Conservation (phyloP, 306 rosid species). For the Prunus kanzakura region DNA sequence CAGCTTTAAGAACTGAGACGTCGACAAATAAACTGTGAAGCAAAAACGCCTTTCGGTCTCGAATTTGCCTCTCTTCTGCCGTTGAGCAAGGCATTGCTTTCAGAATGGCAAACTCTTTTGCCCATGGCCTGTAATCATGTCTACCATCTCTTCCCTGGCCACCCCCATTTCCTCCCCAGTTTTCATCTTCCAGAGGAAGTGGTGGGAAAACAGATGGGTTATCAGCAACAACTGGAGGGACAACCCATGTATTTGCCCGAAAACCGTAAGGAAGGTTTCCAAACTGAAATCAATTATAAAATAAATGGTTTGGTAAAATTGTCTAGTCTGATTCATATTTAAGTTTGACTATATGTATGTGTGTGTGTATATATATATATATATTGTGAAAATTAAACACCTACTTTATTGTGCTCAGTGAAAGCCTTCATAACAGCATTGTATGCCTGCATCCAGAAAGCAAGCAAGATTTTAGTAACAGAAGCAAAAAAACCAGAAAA, state of each 20-base stretch:
- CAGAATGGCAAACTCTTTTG: slow-evolving; percentile 75
- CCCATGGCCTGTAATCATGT: slow-evolving; percentile 79
- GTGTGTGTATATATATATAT: background rate
- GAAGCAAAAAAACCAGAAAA: background rate
- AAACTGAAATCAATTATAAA: slow-evolving; percentile 57
- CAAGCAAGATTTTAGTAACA: background rate
- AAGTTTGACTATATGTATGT: background rate
- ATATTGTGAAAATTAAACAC: slow-evolving; percentile 15
- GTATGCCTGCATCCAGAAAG: slow-evolving; percentile 64
- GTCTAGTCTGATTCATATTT: slow-evolving; percentile 9
- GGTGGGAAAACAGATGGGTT: slow-evolving; percentile 62
- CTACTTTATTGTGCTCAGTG: slow-evolving; percentile 86
- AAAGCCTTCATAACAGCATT: slow-evolving; percentile 83
- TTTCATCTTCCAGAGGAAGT: slow-evolving; percentile 83
- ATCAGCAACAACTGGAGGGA: slow-evolving; percentile 88
- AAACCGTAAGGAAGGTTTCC: slow-evolving; percentile 98
- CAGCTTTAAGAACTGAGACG: slow-evolving; percentile 77
- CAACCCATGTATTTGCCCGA: slow-evolving; percentile 96
- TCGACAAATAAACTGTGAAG: slow-evolving; percentile 95
- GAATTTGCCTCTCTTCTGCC: slow-evolving; percentile 86
- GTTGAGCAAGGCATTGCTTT: slow-evolving; percentile 91
- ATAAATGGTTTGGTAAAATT: slow-evolving; percentile 15
- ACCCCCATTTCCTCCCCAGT: slow-evolving; percentile 96
- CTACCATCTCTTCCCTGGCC: slow-evolving; percentile 82
- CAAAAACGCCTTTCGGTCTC: slow-evolving; percentile 91